Base-by-base conservation (phyloP, 2,329 filamentous ascomycete genomes). In the Pyrenophora graminea region DNA sequence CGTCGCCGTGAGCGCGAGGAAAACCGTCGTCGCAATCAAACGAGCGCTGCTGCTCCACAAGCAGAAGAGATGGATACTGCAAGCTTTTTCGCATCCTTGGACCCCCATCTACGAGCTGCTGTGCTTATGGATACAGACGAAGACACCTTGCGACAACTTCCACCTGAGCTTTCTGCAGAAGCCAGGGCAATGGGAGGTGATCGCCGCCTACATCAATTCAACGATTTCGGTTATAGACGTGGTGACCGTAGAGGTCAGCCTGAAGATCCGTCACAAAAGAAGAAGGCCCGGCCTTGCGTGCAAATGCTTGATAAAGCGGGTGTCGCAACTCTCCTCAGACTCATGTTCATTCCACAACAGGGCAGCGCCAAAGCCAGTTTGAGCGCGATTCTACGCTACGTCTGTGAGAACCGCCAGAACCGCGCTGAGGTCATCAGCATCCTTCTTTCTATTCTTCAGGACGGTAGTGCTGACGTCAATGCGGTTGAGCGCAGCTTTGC, bases 231-330 rank as follows among this genome's bases (percentile, higher is more conserved):
- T 7, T 63, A 63, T 41, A 66, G 69, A 38, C 63, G 66, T 32
- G 65, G 64, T 31, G 69, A 69, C 64, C 64, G 73, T 45, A 61
- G 76, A 44, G 63, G 75, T 58, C 66, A 68, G 43, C 76, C 72
- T 38, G 80, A 78, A 47, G 77, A 78, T 38, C 73, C 74, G 51
- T 68, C 59, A 75, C 84, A 59, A 68, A 82, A 81, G 70, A 93
- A 91, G 76, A 87, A 89, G 64, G 61, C 69, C 50, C 88, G 89
- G 55, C 87, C 90, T 18, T 89, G 95, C 51, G 89, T 96, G 19
- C 94, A 99, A 71, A 96, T 99, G 88, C 84, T 99, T 25, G 94
- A 99, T 74, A 97, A 96, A 75, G 84, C 92, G 39, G 94, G 95
- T 21, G 87, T 99, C 59, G 94, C 95, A 21, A 97, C 94, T n/a